phyloP scores from a whole-genome alignment of 768 basidiomycete species.

The Rossbeevera mucosa region DNA sequence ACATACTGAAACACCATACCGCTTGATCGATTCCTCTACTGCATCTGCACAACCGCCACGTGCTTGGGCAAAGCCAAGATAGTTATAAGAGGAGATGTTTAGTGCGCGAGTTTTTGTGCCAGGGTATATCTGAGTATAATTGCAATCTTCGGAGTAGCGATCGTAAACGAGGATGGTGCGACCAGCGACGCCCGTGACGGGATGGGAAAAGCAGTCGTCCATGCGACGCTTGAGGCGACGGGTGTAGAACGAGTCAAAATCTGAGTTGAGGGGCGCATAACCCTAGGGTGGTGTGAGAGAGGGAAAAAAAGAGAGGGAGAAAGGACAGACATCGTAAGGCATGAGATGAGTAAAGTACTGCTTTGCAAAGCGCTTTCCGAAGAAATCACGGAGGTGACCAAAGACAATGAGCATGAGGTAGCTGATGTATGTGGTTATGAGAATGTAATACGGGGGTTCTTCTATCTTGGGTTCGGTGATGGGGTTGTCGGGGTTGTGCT shows the following conservation, averaged over 20 bases:
- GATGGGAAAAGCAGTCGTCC: conserved; percentile 92
- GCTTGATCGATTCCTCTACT: conserved; percentile 75
- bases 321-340: conserved; percentile 69
- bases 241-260: conserved; percentile 99
- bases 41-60: conserved; percentile 92
- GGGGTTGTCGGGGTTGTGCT: conserved; percentile 45
- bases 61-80: conserved; percentile 95
- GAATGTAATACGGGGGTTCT: conserved; percentile 90
- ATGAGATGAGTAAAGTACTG: conserved; percentile 75
- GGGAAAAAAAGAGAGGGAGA: neutral
- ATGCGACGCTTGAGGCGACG: conserved; percentile 91
- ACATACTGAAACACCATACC: conserved; percentile 75
- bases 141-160: conserved; percentile 78
- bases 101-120: conserved; percentile 83
- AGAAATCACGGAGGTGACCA: conserved; percentile 92
- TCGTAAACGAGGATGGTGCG: conserved; percentile 86
- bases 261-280: conserved; percentile 93
- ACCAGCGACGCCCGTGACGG: conserved; percentile 91
- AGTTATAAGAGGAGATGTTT: conserved; percentile 98
- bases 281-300: conserved; percentile 50
- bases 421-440: conserved; percentile 88
- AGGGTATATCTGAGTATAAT: conserved; percentile 69
- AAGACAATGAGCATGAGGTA: conserved; percentile 89
- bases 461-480: conserved; percentile 58
- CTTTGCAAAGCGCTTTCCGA: conserved; percentile 79